Percentiles rank a stretch among this genome's conserved stretches.
Conservation (phyloP, 2,329 filamentous ascomycete species). For the Fusarium cicatricum region DNA sequence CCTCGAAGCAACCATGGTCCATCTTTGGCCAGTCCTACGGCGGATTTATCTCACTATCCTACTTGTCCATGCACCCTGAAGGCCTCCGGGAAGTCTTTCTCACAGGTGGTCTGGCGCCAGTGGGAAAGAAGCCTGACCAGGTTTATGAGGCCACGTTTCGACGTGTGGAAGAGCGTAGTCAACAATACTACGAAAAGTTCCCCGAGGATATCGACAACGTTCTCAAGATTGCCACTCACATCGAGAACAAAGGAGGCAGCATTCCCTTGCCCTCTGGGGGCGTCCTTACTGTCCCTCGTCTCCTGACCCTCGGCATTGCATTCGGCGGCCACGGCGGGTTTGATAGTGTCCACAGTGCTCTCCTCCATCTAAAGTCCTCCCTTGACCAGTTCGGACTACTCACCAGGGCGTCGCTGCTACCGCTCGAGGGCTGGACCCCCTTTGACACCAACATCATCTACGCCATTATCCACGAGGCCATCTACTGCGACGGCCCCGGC, state of each 20-base stretch:
- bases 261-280: slow-evolving; percentile 77
- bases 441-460: slow-evolving; percentile 86
- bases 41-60: slow-evolving; percentile 84
- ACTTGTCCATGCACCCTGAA: slow-evolving; percentile 81
- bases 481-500: slow-evolving; percentile 78
- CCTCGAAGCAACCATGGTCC: slow-evolving; percentile 80
- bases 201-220: slow-evolving; percentile 79
- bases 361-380: slow-evolving; percentile 76
- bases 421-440: slow-evolving; percentile 70
- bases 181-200: slow-evolving; percentile 83
- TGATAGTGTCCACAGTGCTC: slow-evolving; percentile 75
- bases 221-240: slow-evolving; percentile 69
- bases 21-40: slow-evolving; percentile 93
- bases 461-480: slow-evolving; percentile 84
- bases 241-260: slow-evolving; percentile 64
- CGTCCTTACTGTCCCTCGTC: slow-evolving; percentile 73
- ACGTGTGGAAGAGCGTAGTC: slow-evolving; percentile 76
- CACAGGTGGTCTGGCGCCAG: slow-evolving; percentile 82
- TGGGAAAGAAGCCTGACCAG: slow-evolving; percentile 74
- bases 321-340: slow-evolving; percentile 84
- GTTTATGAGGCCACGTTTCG: slow-evolving; percentile 78
- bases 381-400: slow-evolving; percentile 80
- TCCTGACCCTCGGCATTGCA: slow-evolving; percentile 78
- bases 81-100: slow-evolving; percentile 84
- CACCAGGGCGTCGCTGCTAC: slow-evolving; percentile 73